Conservation (phyloP, 2,329 filamentous ascomycete species). For the Rhinocladiella mackenziei region DNA sequence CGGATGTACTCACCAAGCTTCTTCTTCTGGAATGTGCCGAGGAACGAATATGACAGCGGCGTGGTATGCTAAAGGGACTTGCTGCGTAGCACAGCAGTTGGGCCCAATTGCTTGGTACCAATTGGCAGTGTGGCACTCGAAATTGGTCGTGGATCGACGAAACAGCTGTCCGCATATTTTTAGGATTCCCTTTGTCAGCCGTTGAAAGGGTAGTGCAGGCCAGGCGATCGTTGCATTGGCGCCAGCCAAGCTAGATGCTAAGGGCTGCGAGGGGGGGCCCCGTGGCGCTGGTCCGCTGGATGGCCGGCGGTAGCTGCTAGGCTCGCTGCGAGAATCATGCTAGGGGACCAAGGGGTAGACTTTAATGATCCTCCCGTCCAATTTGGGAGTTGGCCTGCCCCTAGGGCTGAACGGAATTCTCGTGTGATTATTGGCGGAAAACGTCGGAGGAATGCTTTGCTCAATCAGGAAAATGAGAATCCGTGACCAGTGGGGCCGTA, state of each 20-base stretch:
- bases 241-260: too few relatives aligned
- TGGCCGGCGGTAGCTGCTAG: constrained; percentile 2
- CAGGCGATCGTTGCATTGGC: constrained; percentile 17
- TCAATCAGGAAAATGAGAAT: constrained; percentile 13
- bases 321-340: constrained; percentile 14
- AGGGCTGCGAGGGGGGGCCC: too few relatives aligned
- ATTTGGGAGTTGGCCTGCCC: constrained; percentile 4
- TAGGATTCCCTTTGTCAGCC: constrained; percentile 17
- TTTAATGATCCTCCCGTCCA: constrained; percentile 15
- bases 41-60: too few relatives aligned
- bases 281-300: too few relatives aligned
- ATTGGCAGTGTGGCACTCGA: too few relatives aligned
- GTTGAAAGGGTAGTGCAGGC: constrained; percentile 5
- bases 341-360: background rate
- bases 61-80: too few relatives aligned
- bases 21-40: too few relatives aligned
- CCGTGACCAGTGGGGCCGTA: background rate
- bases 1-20: too few relatives aligned
- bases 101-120: too few relatives aligned
- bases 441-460: constrained; percentile 4
- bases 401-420: constrained; percentile 22
- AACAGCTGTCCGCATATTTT: constrained; percentile 12
- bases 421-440: constrained; percentile 17
- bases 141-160: constrained; percentile 4
- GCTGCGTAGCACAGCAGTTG: too few relatives aligned